Evolutionary conservation across 352 stramenopile genomes (phyloP).

Genomic region (Blastocystis sp.): DNA sequence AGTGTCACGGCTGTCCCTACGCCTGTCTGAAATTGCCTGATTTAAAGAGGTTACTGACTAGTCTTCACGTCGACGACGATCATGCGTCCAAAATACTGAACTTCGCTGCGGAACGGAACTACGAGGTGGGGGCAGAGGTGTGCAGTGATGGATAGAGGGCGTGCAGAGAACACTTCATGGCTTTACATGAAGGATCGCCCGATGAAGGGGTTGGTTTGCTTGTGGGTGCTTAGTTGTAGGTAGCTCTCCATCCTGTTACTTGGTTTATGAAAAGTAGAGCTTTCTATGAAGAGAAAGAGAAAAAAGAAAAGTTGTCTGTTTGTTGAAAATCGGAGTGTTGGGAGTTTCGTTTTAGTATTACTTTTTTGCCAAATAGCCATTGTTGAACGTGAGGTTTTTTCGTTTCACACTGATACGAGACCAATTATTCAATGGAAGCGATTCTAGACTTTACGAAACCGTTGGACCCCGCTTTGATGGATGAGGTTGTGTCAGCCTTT

Average conservation of each 20-base stretch:
- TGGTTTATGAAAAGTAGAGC: conserved; percentile 50
- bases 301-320: background rate
- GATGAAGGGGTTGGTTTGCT: background rate
- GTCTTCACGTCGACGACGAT: background rate
- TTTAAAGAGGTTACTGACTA: conserved; percentile 6
- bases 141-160: conserved; percentile 9
- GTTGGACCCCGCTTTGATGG: conserved; percentile 89
- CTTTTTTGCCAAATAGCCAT: background rate
- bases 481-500: conserved; percentile 89
- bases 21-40: background rate
- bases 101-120: background rate
- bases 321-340: background rate
- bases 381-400: background rate
- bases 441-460: conserved; percentile 85
- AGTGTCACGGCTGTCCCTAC: conserved; percentile 58
- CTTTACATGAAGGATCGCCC: background rate
- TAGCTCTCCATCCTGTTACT: conserved; percentile 14
- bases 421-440: conserved; percentile 62
- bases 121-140: background rate
- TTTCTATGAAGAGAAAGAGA: conserved; percentile 43
- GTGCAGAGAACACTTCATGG: conserved; percentile 38
- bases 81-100: background rate
- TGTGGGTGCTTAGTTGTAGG: background rate
- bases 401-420: background rate
- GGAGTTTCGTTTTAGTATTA: background rate